Percentiles rank a stretch among this genome's conserved stretches.
Conservation (phyloP, 805 yeast genomes). For the Cyberlindnera galapagoensis region DNA sequence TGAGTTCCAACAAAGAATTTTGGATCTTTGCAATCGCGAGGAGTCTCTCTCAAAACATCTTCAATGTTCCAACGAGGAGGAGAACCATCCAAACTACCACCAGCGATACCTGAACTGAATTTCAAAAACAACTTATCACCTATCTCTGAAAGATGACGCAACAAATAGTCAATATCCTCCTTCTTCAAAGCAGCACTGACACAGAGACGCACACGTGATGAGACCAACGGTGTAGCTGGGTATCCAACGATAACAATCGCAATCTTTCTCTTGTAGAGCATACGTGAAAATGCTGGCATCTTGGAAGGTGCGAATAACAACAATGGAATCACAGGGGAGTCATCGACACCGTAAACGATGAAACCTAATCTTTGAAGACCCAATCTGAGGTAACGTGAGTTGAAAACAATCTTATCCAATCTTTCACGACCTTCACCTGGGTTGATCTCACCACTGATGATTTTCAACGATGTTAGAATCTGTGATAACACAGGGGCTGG, state of each 20-base stretch:
- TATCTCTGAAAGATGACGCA: conserved; percentile 63
- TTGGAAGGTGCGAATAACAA: conserved; percentile 85
- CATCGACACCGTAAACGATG: conserved; percentile 91
- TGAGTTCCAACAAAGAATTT: conserved; percentile 26
- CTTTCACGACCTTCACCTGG: conserved; percentile 95
- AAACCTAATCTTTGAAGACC: conserved; percentile 92
- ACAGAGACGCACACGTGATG: conserved; percentile 89
- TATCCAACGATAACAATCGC: conserved; percentile 97
- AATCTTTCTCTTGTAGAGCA: conserved; percentile 69
- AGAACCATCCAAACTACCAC: conserved; percentile 52
- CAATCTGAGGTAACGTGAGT: conserved; percentile 85
- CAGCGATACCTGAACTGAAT: conserved; percentile 70
- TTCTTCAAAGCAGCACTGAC: conserved; percentile 88
- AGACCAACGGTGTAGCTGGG: conserved; percentile 92
- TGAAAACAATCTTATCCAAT: conserved; percentile 89
- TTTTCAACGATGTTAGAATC: conserved; percentile 70
- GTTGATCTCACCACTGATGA: conserved; percentile 72
- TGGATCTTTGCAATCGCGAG: conserved; percentile 49
- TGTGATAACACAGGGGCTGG: conserved; percentile 92
- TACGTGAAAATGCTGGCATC: conserved; percentile 87
- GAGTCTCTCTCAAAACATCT: conserved; percentile 68
- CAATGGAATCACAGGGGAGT: conserved; percentile 92
- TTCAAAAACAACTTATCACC: conserved; percentile 76
- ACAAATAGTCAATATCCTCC: conserved; percentile 81
- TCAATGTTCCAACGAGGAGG: conserved; percentile 75